A percentile compares a stretch with the other conserved stretches of the same genome.
Evolutionary conservation across 2,329 filamentous ascomycete genomes (phyloP).

Genomic region (Pseudogymnoascus pannorum): DNA sequence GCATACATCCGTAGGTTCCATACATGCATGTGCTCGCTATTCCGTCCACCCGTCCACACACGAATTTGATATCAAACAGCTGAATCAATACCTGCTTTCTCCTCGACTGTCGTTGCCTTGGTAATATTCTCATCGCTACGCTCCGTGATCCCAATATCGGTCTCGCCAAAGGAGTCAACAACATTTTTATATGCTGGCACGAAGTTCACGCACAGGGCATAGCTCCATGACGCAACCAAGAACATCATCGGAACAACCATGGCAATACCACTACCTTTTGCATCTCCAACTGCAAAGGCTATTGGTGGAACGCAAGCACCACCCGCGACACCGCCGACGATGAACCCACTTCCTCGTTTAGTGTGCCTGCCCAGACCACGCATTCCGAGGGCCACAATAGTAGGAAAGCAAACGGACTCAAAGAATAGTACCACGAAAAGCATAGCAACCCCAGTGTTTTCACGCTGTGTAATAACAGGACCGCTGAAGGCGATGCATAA

Average conservation of each 20-base stretch:
- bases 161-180: conserved; percentile 19
- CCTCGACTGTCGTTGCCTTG: neutral
- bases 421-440: conserved; percentile 45
- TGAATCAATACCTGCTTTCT: neutral
- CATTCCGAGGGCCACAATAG: conserved; percentile 46
- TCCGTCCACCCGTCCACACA: neutral
- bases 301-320: conserved; percentile 63
- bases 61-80: neutral
- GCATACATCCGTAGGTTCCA: neutral
- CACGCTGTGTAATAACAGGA: conserved; percentile 40
- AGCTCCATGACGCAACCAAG: conserved; percentile 15
- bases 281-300: conserved; percentile 59
- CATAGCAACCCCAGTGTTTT: conserved; percentile 43
- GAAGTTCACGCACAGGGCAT: conserved; percentile 9
- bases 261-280: conserved; percentile 16
- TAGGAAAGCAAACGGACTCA: conserved; percentile 45
- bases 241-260: conserved; percentile 12
- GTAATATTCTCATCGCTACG: neutral
- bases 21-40: neutral
- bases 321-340: conserved; percentile 42
- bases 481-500: conserved; percentile 41
- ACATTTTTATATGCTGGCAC: conserved; percentile 17
- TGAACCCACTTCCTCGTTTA: conserved; percentile 41
- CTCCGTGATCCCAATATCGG: neutral
- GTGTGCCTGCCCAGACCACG: conserved; percentile 44